Base-by-base conservation (phyloP, 306 rosid species). In the Calophaca sinica region DNA sequence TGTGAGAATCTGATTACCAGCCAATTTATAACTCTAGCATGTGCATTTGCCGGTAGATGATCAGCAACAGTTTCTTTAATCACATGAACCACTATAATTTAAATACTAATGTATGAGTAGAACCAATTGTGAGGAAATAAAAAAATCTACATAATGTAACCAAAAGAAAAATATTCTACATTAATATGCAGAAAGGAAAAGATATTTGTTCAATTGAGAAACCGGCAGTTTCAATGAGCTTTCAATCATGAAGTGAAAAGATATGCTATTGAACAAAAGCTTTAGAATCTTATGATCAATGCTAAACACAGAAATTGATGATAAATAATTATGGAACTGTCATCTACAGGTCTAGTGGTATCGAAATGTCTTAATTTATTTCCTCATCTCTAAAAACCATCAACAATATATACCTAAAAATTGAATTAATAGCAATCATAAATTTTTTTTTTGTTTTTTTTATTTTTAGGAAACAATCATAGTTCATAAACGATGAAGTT, bases 41-140 rank as follows among this genome's bases (percentile, higher is more conserved):
- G 86, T 82, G 80, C 86, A 66, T 72, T 75, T 82, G 85, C 79
- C 65, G 52, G 70, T 64, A 39, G 48, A 77, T 65, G 57, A 33
- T 51, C 29, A 44, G 42, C 60, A 20, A 20, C 26, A 20, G 26
- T 20, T 20, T 20, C 26, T 20, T 52, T 49, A 76, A 76, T 57
- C 58, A 77, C 54, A 72, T 42, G 62, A 57, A 64, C 52, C 6
- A 9, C 52, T 48, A 15, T 42, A 2, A 26, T 31, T 11, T 65
- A 81, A 68, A 46, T 48, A 31, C 60, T 57, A 38, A 58, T 41
- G 58, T 58, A 66, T 31, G 13, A 53, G 12, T 8, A n/a, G 44
- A 64, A 46, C 44, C 61, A 72, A 66, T 12, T 72, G 28, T 1
- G 74, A 11, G 2, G 6, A 54, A 61, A 62, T 46, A 62, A 20